Conservation (phyloP, 257 asterid genomes). For the Solanum chilense region DNA sequence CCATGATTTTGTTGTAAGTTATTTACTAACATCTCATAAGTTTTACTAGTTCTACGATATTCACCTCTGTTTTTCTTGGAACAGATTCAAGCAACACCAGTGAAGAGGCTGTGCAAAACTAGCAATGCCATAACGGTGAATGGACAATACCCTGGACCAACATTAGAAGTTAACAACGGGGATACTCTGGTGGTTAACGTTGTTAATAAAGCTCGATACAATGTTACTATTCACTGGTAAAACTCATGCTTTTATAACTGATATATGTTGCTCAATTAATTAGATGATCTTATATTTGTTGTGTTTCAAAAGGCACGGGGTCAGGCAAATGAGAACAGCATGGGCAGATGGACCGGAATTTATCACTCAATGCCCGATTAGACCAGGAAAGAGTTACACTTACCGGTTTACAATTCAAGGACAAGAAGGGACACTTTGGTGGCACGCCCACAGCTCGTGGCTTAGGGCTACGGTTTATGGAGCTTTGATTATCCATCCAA, state of each 20-base stretch:
- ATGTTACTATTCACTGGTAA: slow-evolving; percentile 86
- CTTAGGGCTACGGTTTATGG: slow-evolving; percentile 91
- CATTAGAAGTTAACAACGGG: slow-evolving; percentile 64
- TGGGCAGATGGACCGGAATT: slow-evolving; percentile 96
- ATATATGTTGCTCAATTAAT: too few relatives aligned
- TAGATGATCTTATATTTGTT: background rate
- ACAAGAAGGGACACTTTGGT: slow-evolving; percentile 90
- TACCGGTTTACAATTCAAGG: slow-evolving; percentile 70
- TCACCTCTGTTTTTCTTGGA: background rate
- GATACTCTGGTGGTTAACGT: slow-evolving; percentile 72
- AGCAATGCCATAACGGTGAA: slow-evolving; percentile 38
- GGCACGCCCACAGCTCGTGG: slow-evolving; percentile 99
- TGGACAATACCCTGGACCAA: slow-evolving; percentile 81
- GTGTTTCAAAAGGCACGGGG: slow-evolving; percentile 53
- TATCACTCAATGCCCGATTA: slow-evolving; percentile 75
- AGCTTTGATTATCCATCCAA: slow-evolving; percentile 61
- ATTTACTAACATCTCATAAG: background rate
- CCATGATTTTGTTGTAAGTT: slow-evolving; percentile 62
- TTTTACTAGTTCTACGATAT: background rate
- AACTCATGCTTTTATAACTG: background rate
- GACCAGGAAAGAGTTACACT: slow-evolving; percentile 71
- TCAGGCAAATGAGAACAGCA: slow-evolving; percentile 62
- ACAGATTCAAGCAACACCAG: slow-evolving; percentile 71
- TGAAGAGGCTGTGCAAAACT: slow-evolving; percentile 89
- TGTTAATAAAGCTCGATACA: slow-evolving; percentile 59